Evolutionary conservation across 2,329 filamentous ascomycete species (phyloP).

Genomic region (Xylariaceae sp.): DNA sequence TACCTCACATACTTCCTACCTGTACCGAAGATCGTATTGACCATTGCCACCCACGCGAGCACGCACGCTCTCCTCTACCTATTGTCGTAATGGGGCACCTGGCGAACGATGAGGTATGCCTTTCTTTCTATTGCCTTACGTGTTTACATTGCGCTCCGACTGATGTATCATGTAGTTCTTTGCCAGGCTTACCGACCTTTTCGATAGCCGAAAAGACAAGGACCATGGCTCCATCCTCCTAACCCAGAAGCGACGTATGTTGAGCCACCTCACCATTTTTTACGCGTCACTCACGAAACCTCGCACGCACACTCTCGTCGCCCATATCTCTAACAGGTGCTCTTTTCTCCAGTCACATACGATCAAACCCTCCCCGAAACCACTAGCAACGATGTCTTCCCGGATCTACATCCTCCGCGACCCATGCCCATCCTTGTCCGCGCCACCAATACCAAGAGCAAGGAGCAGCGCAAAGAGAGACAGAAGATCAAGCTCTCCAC

Average conservation of each 20-base stretch:
- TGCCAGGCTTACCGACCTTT: slow-evolving; percentile 60
- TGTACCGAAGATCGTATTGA: too few relatives aligned
- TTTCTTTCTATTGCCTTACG: background rate
- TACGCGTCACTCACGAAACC: too few relatives aligned
- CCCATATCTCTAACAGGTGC: background rate
- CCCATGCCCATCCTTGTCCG: slow-evolving; percentile 74
- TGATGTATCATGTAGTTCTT: slow-evolving; percentile 60
- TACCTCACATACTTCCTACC: too few relatives aligned
- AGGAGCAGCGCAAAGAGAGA: slow-evolving; percentile 41
- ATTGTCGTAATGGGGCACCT: slow-evolving; percentile 39
- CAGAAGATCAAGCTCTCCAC: slow-evolving; percentile 75
- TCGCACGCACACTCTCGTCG: background rate
- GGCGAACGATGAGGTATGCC: slow-evolving; percentile 57
- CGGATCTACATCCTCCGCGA: slow-evolving; percentile 54
- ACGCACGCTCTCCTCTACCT: too few relatives aligned
- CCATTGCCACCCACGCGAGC: background rate
- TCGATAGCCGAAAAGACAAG: slow-evolving; percentile 61
- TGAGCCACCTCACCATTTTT: background rate
- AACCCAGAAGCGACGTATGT: slow-evolving; percentile 70
- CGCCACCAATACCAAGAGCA: slow-evolving; percentile 74
- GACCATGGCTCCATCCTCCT: slow-evolving; percentile 71
- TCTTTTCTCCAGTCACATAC: slow-evolving; percentile 37
- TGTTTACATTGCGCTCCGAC: too few relatives aligned
- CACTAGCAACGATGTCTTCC: slow-evolving; percentile 47
- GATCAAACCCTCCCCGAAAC: slow-evolving; percentile 39